Conservation (phyloP, 2,329 filamentous ascomycete genomes). For the Curvularia spicifera region DNA sequence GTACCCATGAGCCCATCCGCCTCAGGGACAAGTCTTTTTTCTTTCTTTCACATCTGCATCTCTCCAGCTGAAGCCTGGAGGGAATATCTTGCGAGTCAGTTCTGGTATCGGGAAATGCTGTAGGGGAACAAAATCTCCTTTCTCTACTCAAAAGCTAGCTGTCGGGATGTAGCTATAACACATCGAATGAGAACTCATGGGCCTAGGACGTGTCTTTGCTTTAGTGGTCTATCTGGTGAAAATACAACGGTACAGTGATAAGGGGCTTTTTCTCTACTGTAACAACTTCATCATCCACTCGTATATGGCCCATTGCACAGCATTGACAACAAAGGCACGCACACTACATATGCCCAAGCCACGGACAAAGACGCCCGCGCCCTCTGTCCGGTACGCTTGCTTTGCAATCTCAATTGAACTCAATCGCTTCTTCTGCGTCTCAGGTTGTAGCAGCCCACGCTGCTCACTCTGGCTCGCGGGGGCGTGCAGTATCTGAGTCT, state of each 20-base stretch:
- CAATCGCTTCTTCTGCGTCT: constrained; percentile 45
- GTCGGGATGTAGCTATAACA: constrained; percentile 16
- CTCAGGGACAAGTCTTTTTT: constrained; percentile 21
- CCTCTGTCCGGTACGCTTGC: constrained; percentile 73
- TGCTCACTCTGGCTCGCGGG: constrained; percentile 23
- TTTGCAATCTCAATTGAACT: constrained; percentile 69
- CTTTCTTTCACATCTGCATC: constrained; percentile 21
- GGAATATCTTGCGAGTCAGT: constrained; percentile 21
- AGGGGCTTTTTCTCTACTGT: constrained; percentile 22
- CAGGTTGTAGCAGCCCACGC: constrained; percentile 27
- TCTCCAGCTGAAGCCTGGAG: constrained; percentile 25
- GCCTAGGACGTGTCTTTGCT: neutral
- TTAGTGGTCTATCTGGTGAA: neutral
- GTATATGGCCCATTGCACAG: constrained; percentile 89
- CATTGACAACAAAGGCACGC: constrained; percentile 90
- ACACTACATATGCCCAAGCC: constrained; percentile 82
- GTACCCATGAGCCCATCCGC: constrained; percentile 19
- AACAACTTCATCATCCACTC: constrained; percentile 77
- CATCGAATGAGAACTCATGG: constrained; percentile 9
- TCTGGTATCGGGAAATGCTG: constrained; percentile 20
- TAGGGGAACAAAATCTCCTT: constrained; percentile 39
- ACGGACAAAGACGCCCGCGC: constrained; percentile 78
- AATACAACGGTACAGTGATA: too few species aligned
- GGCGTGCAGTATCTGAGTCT: constrained; percentile 65
- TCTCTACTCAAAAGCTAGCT: constrained; percentile 46